phyloP scores from a whole-genome alignment of 192 early-diverging fungal genomes.

The Coemansia sp. region DNA sequence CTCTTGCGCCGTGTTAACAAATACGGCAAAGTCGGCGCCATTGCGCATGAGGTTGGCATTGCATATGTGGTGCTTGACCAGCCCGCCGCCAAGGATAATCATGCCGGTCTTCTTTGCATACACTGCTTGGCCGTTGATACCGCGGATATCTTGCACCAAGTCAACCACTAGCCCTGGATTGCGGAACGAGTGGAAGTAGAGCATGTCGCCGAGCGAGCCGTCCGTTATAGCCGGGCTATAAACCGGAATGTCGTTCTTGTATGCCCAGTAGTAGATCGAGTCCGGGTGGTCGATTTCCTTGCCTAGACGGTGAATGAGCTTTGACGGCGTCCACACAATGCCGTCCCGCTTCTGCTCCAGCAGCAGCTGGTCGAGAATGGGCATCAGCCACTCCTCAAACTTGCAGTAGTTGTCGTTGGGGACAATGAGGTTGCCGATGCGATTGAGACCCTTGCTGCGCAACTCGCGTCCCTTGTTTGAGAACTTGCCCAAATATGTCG shows the following conservation, averaged over 20 bases:
- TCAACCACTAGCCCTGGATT: constrained; percentile 95
- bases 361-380: constrained; percentile 91
- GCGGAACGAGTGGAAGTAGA: constrained; percentile 98
- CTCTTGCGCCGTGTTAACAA: constrained; percentile 97
- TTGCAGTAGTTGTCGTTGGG: constrained; percentile 99
- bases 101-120: constrained; percentile 97
- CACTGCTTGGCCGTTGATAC: constrained; percentile 92
- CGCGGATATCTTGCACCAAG: constrained; percentile 88
- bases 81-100: constrained; percentile 96
- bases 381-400: constrained; percentile 99
- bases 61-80: constrained; percentile 98
- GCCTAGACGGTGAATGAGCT: constrained; percentile 85
- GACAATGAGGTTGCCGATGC: constrained; percentile 96
- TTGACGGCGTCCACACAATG: constrained; percentile 90
- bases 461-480: constrained; percentile 73
- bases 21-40: constrained; percentile 95
- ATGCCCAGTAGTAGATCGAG: constrained; percentile 98
- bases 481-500: constrained; percentile 88
- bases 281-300: constrained; percentile 86
- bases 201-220: constrained; percentile 98
- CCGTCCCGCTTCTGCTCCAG: constrained; percentile 87
- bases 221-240: constrained; percentile 98
- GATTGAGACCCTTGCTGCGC: constrained; percentile 89
- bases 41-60: constrained; percentile 99
- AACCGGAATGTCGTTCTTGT: constrained; percentile 97